phyloP scores from a whole-genome alignment of 805 yeast genomes.

The Candida tammaniensis region DNA sequence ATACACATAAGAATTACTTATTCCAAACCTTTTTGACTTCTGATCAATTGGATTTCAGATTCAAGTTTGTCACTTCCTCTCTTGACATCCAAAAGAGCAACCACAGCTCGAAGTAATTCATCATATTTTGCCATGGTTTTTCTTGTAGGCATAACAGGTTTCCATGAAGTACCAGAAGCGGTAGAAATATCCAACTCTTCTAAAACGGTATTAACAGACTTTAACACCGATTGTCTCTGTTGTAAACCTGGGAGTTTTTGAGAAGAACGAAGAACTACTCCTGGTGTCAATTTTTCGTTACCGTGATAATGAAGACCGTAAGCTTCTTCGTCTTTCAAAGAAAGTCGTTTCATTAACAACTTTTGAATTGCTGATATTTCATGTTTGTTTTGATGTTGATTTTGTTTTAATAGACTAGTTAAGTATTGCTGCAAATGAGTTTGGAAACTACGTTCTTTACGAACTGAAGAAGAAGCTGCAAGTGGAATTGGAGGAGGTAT shows the following conservation, averaged over 20 bases:
- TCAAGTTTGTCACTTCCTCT: conserved; percentile 84
- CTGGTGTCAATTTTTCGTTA: conserved; percentile 66
- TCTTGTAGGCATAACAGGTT: conserved; percentile 86
- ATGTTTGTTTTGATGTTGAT: conserved; percentile 24
- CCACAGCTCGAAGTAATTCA: conserved; percentile 64
- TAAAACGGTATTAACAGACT: conserved; percentile 66
- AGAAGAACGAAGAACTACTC: conserved; percentile 78
- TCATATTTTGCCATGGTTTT: conserved; percentile 77
- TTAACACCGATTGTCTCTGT: conserved; percentile 68
- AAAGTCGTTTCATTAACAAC: conserved; percentile 53
- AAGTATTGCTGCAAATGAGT: conserved; percentile 45
- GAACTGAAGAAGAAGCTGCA: conserved; percentile 52
- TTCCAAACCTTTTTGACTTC: conserved; percentile 38
- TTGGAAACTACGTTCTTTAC: conserved; percentile 40
- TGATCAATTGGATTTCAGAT: conserved; percentile 57
- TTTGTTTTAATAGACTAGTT: conserved; percentile 34
- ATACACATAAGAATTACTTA: conserved; percentile 4
- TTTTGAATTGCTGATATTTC: conserved; percentile 41
- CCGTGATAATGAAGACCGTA: conserved; percentile 81
- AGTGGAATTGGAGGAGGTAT: conserved; percentile 57
- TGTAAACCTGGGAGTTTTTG: conserved; percentile 43
- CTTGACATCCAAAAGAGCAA: conserved; percentile 75
- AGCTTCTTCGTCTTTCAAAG: conserved; percentile 76
- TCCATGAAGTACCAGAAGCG: conserved; percentile 47
- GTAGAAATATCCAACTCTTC: conserved; percentile 78